Evolutionary conservation across 2,329 filamentous ascomycete species (phyloP), one percentile per base, ranked within the genome.

Genomic region (Xylaria sp.): DNA sequence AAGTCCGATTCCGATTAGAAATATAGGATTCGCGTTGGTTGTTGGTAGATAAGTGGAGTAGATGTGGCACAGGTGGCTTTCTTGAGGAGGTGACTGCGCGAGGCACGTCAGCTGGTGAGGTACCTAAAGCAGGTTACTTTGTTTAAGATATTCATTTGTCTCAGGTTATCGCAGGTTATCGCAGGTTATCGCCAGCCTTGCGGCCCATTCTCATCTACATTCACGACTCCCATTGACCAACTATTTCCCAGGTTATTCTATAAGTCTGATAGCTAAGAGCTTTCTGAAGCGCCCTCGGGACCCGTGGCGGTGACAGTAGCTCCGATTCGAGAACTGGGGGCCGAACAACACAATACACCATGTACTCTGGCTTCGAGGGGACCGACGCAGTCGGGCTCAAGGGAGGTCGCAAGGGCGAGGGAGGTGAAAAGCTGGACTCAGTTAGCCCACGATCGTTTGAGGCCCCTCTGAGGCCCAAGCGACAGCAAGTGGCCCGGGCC

Each of bases 401-500:
- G 59, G 25, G 54, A 27, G 22, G 13, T 5, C 53, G 15, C 13
- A 55, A 29, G 7, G 22, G 53, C 36, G 53, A 55, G 2, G 33
- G 36, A 44, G 53, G 53, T 45, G 67, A 64, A 17, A 62, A 61
- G 45, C 15, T 55, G 9, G 63, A 66, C 11, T 44, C 53, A 13
- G 56, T 65, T 10, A 66, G 38, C 1, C 44, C 62, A 38, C 62
- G 13, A 13, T 69, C 71, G 13, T 71, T 71, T 22, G 71, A 73
- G 38, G 68, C 68, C 31, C 61, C 71, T 29, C 39, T 72, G 45
- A 68, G 66, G 61, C 72, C 70, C 11, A 74, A 74, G 63, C 67
- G 72, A 44, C 66, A 69, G 20, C 72, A 74, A 61, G 71, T 74
- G n/a, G 68, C 70, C 39, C 69, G 72, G 36, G 72, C 72, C 51